Evolutionary conservation across 1,284 basidiomycete genomes (phyloP).

Genomic region (Naganishia cerealis): DNA sequence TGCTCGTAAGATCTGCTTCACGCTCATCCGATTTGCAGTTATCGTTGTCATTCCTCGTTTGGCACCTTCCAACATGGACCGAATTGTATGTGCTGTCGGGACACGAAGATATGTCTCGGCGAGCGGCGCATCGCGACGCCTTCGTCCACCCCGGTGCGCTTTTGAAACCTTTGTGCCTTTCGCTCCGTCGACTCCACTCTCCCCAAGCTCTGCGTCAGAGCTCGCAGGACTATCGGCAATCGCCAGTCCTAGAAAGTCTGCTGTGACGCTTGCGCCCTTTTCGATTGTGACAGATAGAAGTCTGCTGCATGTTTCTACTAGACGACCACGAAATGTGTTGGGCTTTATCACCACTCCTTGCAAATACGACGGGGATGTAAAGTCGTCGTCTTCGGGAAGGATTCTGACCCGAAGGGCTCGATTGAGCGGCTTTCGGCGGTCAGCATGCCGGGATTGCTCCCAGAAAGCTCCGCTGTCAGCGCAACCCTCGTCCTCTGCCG

Average conservation of each 20-base stretch:
- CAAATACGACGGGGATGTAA: slow-evolving; percentile 37
- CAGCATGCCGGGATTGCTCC: slow-evolving; percentile 48
- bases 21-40: slow-evolving; percentile 73
- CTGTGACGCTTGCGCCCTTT: slow-evolving; percentile 23
- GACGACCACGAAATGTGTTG: slow-evolving; percentile 5
- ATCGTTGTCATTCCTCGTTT: slow-evolving; percentile 73
- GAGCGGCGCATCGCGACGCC: slow-evolving; percentile 3
- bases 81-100: slow-evolving; percentile 38
- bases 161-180: background rate
- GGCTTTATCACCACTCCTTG: slow-evolving; percentile 2
- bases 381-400: slow-evolving; percentile 17
- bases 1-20: slow-evolving; percentile 68
- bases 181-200: background rate
- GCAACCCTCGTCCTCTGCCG: background rate
- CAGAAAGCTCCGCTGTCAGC: slow-evolving; percentile 43
- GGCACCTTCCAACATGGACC: slow-evolving; percentile 69
- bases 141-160: slow-evolving; percentile 12
- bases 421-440: slow-evolving; percentile 40
- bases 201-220: slow-evolving; percentile 7
- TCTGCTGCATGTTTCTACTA: slow-evolving; percentile 8
- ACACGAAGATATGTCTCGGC: slow-evolving; percentile 19
- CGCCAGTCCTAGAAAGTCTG: slow-evolving; percentile 19
- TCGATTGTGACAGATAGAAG: slow-evolving; percentile 19
- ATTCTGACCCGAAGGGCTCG: slow-evolving; percentile 38
- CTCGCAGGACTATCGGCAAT: slow-evolving; percentile 16